These are phyloP conservation scores for Waitea zeae DNA, from an alignment of 1,284 basidiomycete species.

Conservation along the genomic window DNA sequence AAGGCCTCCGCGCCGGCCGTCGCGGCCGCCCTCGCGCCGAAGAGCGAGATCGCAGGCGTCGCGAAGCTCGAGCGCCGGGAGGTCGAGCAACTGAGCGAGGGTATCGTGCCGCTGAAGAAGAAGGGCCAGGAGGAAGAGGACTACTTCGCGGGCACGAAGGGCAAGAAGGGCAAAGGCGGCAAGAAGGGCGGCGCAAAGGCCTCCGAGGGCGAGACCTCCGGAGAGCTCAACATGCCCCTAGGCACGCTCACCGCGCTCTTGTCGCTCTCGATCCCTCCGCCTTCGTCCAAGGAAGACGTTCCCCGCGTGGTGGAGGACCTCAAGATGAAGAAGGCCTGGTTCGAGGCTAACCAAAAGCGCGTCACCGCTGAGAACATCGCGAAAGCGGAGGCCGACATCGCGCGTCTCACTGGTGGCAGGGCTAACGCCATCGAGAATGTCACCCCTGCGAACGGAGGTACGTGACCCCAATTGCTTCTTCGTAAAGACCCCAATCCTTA, in stretches of 20 bases:
- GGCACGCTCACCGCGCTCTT: conserved; percentile 79
- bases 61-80: conserved; percentile 75
- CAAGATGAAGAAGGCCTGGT: conserved; percentile 92
- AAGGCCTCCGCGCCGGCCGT: conserved; percentile 35
- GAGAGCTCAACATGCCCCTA: conserved; percentile 65
- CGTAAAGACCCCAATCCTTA: neutral
- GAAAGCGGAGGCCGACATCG: conserved; percentile 69
- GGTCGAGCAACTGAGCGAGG: conserved; percentile 60
- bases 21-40: conserved; percentile 18
- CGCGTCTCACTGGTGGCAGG: conserved; percentile 35
- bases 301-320: conserved; percentile 80
- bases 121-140: conserved; percentile 72
- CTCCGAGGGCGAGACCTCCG: conserved; percentile 19
- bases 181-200: conserved; percentile 39
- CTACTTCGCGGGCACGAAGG: conserved; percentile 67
- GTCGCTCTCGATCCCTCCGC: conserved; percentile 81
- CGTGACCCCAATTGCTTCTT: neutral
- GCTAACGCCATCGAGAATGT: conserved; percentile 13
- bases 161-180: conserved; percentile 32
- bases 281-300: conserved; percentile 63
- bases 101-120: conserved; percentile 79
- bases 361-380: conserved; percentile 57
- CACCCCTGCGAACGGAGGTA: conserved; percentile 8
- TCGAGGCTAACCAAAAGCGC: conserved; percentile 57
- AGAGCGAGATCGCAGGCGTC: conserved; percentile 46